These are phyloP conservation scores for Sporothrix protearum DNA, from an alignment of 2,329 filamentous ascomycete species.

Conservation along the genomic window DNA sequence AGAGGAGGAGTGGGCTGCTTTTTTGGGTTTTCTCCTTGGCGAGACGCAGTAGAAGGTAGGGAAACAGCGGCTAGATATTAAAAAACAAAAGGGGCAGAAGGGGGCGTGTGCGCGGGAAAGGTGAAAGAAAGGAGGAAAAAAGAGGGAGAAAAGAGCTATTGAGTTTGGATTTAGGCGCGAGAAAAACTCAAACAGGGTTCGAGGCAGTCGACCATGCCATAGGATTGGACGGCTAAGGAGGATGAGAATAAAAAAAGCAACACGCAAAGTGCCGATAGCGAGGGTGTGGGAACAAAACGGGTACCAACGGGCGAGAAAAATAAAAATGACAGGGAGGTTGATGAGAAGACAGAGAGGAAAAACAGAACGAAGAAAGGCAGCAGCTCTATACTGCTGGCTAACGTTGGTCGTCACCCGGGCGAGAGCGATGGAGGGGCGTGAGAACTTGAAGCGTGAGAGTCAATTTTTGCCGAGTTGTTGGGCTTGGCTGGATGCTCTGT, in stretches of 20 bases:
- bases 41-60: slow-evolving; percentile 7
- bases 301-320: background rate
- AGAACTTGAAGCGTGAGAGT: background rate
- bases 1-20: background rate
- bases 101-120: background rate
- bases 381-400: slow-evolving; percentile 14
- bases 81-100: slow-evolving; percentile 9
- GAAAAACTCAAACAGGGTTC: slow-evolving; percentile 23
- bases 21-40: slow-evolving; percentile 14
- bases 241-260: slow-evolving; percentile 19
- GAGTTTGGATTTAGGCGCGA: slow-evolving; percentile 24
- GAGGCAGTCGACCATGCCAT: slow-evolving; percentile 6
- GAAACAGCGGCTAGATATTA: background rate
- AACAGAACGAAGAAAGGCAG: background rate
- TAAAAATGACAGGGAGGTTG: background rate
- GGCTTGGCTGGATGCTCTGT: background rate
- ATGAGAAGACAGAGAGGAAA: background rate
- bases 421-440: slow-evolving; percentile 5
- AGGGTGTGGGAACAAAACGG: background rate
- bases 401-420: background rate
- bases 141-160: background rate
- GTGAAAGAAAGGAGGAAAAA: background rate
- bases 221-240: slow-evolving; percentile 21
- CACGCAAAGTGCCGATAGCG: slow-evolving; percentile 9
- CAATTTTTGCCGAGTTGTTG: background rate